Base-by-base conservation (phyloP, 257 asterid genomes). In the Sherardia arvensis region DNA sequence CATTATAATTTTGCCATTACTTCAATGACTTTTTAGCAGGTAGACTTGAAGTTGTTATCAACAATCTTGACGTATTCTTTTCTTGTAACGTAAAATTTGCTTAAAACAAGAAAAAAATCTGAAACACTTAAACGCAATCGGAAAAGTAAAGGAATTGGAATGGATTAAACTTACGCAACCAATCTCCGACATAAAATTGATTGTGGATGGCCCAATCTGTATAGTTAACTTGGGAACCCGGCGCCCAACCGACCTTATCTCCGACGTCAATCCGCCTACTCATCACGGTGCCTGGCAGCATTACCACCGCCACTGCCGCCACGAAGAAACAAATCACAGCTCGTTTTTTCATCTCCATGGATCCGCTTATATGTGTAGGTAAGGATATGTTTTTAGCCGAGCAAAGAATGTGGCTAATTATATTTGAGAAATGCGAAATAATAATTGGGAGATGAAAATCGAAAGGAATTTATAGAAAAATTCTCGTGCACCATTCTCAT, bases 101-200 rank as follows among this genome's bases (percentile, higher is more conserved):
- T n/a, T n/a, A n/a, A n/a, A n/a, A n/a, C n/a, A n/a, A n/a, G n/a
- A n/a, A n/a, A n/a, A n/a, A n/a, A n/a, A n/a, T n/a, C n/a, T n/a
- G n/a, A n/a, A n/a, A n/a, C n/a, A n/a, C n/a, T n/a, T n/a, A n/a
- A n/a, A n/a, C n/a, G n/a, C n/a, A n/a, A n/a, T n/a, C n/a, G n/a
- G n/a, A n/a, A n/a, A n/a, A n/a, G n/a, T n/a, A n/a, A n/a, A n/a
- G n/a, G n/a, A n/a, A 4, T 2, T 14, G 21, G 18, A 15, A 1
- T 47, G 53, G 4, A 55, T 27, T 29, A 20, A 17, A 67, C 62
- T 67, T 55, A 86, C 94, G 67, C 0, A 86, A 86, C 91, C 94
- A 84, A 62, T 84, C 84, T 53, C 95, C 87, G 23, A 78, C 73
- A 56, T 71, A 84, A 69, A 84, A 75, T 38, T 64, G 86, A 33